Conservation (phyloP, 768 basidiomycete species). For the Lactifluus volemus region DNA sequence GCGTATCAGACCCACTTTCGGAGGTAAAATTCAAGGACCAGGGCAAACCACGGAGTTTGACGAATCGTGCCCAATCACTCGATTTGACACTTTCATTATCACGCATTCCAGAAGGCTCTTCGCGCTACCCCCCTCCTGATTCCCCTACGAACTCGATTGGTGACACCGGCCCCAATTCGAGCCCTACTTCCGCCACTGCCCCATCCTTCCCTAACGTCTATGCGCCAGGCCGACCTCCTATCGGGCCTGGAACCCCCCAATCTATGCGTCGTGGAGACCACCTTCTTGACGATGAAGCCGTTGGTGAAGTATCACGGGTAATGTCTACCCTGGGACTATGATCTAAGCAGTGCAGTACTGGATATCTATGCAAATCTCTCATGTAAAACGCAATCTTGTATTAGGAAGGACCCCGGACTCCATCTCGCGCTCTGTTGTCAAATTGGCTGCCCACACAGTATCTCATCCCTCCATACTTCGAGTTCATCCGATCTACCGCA, state of each 20-base stretch:
- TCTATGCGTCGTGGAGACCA: conserved; percentile 25
- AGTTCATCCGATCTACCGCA: conserved; percentile 9
- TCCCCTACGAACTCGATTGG: conserved; percentile 74
- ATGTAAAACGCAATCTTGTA: conserved; percentile 18
- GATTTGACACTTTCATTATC: conserved; percentile 80
- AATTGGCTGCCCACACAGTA: conserved; percentile 5
- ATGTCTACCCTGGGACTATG: conserved; percentile 46
- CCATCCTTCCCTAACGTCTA: conserved; percentile 85
- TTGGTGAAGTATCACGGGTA: conserved; percentile 68
- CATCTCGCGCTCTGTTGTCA: conserved; percentile 8
- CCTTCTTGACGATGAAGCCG: conserved; percentile 44
- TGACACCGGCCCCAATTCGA: conserved; percentile 68
- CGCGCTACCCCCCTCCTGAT: conserved; percentile 58
- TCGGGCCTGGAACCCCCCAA: conserved; percentile 22
- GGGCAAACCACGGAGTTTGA: conserved; percentile 69
- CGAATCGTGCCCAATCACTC: conserved; percentile 83
- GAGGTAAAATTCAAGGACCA: conserved; percentile 81
- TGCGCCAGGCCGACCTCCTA: conserved; percentile 36
- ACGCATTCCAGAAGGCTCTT: conserved; percentile 64
- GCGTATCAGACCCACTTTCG: conserved; percentile 75
- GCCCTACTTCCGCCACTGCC: conserved; percentile 68
- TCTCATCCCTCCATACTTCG: conserved; percentile 13
- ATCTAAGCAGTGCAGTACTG: conserved; percentile 5
- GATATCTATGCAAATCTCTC: conserved; percentile 15
- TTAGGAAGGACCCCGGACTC: conserved; percentile 21